phyloP scores from a whole-genome alignment of 2,329 filamentous ascomycete genomes.

The Pseudogymnoascus sp. region DNA sequence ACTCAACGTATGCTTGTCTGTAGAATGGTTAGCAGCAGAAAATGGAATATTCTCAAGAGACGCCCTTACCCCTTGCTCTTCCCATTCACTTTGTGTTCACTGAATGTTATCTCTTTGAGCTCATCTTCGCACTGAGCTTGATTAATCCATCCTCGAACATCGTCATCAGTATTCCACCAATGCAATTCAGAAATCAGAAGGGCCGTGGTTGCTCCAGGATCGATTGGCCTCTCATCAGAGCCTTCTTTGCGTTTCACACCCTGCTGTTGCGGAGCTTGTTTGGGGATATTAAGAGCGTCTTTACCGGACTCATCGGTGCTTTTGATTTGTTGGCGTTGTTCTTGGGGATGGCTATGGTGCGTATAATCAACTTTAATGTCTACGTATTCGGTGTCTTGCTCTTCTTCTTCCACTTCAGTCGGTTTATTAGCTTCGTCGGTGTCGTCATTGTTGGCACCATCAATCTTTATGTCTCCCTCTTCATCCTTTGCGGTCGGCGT shows the following conservation, averaged over 20 bases:
- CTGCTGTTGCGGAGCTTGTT: constrained; percentile 37
- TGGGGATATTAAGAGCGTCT: constrained; percentile 28
- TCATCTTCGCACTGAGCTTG: constrained; percentile 75
- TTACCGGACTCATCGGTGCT: constrained; percentile 32
- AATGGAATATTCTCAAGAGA: not conserved
- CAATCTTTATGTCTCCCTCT: constrained; percentile 30
- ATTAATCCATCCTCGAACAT: constrained; percentile 78
- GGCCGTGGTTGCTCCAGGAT: constrained; percentile 55
- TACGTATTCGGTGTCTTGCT: constrained; percentile 31
- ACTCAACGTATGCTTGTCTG: constrained; percentile 75
- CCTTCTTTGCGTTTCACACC: constrained; percentile 53
- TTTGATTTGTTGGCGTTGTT: constrained; percentile 34
- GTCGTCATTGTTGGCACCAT: constrained; percentile 22
- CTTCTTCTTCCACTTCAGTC: constrained; percentile 29
- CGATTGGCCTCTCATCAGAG: constrained; percentile 49
- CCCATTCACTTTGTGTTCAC: constrained; percentile 96
- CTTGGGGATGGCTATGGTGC: constrained; percentile 23
- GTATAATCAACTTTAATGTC: constrained; percentile 34
- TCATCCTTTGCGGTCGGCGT: constrained; percentile 25
- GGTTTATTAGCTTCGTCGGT: constrained; percentile 6
- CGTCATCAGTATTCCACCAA: constrained; percentile 97
- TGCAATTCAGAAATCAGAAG: constrained; percentile 82
- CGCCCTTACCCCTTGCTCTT: constrained; percentile 82
- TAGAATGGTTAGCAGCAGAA: not conserved
- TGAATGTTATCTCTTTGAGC: constrained; percentile 88